Evolutionary conservation across 2,329 filamentous ascomycete genomes (phyloP), one percentile per base, ranked within the genome.

Genomic region (Monilinia polystroma): DNA sequence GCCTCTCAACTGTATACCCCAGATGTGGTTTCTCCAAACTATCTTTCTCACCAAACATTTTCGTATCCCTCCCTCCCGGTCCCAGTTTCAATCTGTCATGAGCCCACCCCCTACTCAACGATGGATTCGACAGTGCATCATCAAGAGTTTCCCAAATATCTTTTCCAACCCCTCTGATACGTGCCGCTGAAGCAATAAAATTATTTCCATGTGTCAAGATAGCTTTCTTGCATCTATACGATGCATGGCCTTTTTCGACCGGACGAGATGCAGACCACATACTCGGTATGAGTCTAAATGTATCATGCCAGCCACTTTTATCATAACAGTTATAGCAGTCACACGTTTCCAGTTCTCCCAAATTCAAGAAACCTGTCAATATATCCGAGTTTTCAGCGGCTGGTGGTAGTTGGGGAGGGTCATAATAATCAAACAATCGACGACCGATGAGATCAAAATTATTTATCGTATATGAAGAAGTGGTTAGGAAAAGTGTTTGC

Each of bases 191-290:
- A 3, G 78, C 80, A 49, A 82, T 73, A 70, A 84, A 83, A 62
- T 82, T 79, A 20, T 82, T 82, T 55, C 80, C 80, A 68, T 81
- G 81, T 3, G 79, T 80, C 8, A 83, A 68, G 16, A 79, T 73
- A 0, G 80, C 75, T 38, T 72, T 71, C 2, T 75, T 72, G 65
- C 78, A 79, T 20, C 68, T 68, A 11, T 58, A 20, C 20, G 54
- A 5, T 1, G 63, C 7, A 11, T 59, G n/a, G 14, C 18, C 53
- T 7, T 74, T 49, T 71, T 75, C 56, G 47, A 71, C 69, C 0
- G 72, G 71, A n/a, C 75, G 72, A 4, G 74, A 71, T 29, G 75
- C 73, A 20, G 70, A 68, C 78, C 63, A 81, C 72, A 66, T 77
- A 57, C n/a, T 66, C 4, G 78, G 75, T 20, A 83, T 72, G 6